Percentiles rank a stretch among this genome's conserved stretches.
Evolutionary conservation across 768 basidiomycete species (phyloP).

Genomic region (Auriscalpium microsporum): DNA sequence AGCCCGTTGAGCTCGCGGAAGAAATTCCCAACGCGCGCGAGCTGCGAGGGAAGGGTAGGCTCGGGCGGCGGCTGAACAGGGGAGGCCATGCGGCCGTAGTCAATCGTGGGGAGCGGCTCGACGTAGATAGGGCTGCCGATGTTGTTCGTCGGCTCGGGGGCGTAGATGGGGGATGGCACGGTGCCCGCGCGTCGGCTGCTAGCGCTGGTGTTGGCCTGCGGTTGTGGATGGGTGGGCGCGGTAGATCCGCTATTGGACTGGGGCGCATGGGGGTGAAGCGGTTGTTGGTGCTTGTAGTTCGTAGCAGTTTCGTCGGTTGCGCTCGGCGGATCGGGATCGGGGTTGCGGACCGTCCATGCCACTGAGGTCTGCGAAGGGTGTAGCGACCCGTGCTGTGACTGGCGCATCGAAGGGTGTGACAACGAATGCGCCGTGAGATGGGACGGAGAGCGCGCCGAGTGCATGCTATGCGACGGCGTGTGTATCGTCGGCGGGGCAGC

Average conservation of each 20-base stretch:
- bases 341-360: constrained; percentile 13
- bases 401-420: constrained; percentile 5
- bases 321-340: constrained; percentile 8
- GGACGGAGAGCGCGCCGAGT: constrained; percentile 9
- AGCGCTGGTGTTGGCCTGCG: neutral
- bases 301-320: neutral
- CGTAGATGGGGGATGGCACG: constrained; percentile 1
- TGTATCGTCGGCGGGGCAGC: constrained; percentile 1
- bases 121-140: constrained; percentile 5
- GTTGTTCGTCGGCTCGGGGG: neutral
- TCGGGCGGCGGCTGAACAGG: constrained; percentile 1
- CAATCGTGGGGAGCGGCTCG: constrained; percentile 5
- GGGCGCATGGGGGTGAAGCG: neutral
- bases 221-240: neutral
- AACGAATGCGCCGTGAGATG: constrained; percentile 13
- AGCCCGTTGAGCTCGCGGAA: constrained; percentile 12
- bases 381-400: constrained; percentile 10
- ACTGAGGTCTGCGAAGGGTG: constrained; percentile 6
- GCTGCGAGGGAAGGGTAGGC: constrained; percentile 5
- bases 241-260: too few relatives aligned
- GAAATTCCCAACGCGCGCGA: constrained; percentile 11
- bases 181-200: neutral
- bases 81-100: constrained; percentile 11
- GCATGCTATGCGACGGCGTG: constrained; percentile 5
- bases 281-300: neutral